These are phyloP conservation scores for Quercus phellos DNA, from an alignment of 331 rosid genomes.

Conservation along the genomic window DNA sequence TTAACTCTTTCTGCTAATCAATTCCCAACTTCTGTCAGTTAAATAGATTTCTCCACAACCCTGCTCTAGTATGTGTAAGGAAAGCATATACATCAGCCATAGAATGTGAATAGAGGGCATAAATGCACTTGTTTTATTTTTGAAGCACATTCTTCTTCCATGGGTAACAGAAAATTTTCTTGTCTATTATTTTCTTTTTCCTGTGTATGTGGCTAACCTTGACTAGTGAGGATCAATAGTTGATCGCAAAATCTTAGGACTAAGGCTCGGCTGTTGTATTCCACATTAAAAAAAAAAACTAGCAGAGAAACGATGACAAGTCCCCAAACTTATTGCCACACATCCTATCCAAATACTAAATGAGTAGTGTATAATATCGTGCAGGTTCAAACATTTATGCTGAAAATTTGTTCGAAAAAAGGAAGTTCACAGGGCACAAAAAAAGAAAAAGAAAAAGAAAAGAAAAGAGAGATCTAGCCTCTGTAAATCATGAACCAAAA, in stretches of 20 bases:
- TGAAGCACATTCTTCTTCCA: slow-evolving; percentile 22
- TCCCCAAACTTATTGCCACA: slow-evolving; percentile 1
- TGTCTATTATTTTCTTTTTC: slow-evolving; percentile 11
- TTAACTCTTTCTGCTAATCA: slow-evolving; percentile 41
- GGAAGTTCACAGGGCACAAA: not conserved
- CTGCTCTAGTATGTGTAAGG: slow-evolving; percentile 14
- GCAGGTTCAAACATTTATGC: not conserved
- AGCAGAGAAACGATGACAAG: slow-evolving; percentile 1
- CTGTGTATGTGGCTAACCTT: not conserved
- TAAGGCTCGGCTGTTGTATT: not conserved
- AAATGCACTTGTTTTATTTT: slow-evolving; percentile 22
- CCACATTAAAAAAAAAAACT: not conserved
- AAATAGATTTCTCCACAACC: slow-evolving; percentile 11
- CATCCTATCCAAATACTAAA: not conserved
- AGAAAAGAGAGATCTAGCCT: not conserved
- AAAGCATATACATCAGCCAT: slow-evolving; percentile 10
- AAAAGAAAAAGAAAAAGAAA: not conserved
- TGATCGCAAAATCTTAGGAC: too few relatives aligned
- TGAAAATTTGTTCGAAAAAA: not conserved
- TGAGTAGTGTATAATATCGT: not conserved
- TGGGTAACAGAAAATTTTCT: slow-evolving; percentile 21
- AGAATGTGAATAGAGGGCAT: slow-evolving; percentile 26
- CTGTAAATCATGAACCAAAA: not conserved
- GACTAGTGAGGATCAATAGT: not conserved
- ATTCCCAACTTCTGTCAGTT: not conserved